Evolutionary conservation across 805 yeast species (phyloP).

Genomic region (Spathaspora gorwiae): DNA sequence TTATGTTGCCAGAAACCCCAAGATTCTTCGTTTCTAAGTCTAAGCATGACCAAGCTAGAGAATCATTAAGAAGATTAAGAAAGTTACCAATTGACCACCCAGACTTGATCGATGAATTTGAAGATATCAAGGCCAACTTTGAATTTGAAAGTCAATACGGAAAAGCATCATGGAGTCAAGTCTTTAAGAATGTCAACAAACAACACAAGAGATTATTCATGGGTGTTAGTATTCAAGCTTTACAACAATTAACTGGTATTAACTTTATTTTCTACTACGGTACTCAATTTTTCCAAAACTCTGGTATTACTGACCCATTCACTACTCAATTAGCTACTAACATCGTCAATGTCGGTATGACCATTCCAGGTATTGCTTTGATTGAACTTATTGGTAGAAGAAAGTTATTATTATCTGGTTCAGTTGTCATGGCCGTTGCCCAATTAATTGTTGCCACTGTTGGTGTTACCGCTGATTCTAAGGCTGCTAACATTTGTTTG

Average conservation of each 20-base stretch:
- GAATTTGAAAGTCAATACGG: conserved; percentile 65
- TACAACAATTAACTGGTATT: conserved; percentile 88
- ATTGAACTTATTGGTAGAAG: conserved; percentile 56
- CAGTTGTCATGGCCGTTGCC: conserved; percentile 57
- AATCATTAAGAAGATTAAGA: conserved; percentile 29
- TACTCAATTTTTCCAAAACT: conserved; percentile 66
- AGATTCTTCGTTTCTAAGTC: conserved; percentile 29
- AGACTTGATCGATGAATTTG: conserved; percentile 62
- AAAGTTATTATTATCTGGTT: conserved; percentile 54
- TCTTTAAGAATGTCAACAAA: conserved; percentile 56
- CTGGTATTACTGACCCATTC: conserved; percentile 53
- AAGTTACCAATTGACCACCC: conserved; percentile 59
- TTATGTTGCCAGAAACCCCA: conserved; percentile 36
- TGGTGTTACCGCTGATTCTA: conserved; percentile 35
- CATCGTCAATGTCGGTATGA: conserved; percentile 36
- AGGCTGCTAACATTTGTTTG: conserved; percentile 26
- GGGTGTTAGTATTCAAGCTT: conserved; percentile 65
- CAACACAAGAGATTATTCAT: conserved; percentile 47
- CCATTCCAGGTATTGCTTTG: conserved; percentile 34
- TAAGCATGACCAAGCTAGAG: conserved; percentile 22
- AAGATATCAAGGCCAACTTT: conserved; percentile 70
- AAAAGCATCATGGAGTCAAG: conserved; percentile 45
- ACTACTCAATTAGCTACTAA: conserved; percentile 39
- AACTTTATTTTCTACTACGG: conserved; percentile 90
- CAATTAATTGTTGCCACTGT: conserved; percentile 45